Base-by-base conservation (phyloP, 139 green algal genomes). In the Chlamydomonas asymmetrica region DNA sequence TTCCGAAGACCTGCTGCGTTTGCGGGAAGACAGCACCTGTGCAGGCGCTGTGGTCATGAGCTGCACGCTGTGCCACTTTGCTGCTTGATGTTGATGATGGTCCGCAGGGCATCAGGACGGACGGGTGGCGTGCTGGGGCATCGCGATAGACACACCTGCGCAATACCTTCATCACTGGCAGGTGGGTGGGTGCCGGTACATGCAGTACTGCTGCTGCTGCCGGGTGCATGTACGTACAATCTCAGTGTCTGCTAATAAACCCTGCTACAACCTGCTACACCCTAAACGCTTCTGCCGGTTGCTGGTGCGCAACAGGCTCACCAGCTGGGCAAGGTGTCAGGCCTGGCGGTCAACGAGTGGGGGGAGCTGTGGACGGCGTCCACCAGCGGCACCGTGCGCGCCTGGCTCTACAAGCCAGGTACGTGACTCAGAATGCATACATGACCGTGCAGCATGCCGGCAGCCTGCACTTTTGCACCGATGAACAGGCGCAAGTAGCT, bases 331-430 rank as follows among this genome's bases (percentile, higher is more conserved):
- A 62, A 71, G 29, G 74, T 92, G 4, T 86, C 80, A 2, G 54
- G 79, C 37, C 71, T 94, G 59, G 73, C 61, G 27, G 40, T 85
- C 25, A 86, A 74, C 1, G 59, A 76, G 0, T 81, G 79, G 71
- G 90, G 90, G n/a, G 84, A 92, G 8, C 78, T 94, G 60, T 94
- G 89, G 90, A 93, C 83, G 5, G 90, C 78, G n/a, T 84, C 71
- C 16, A 80, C 73, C 18, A 73, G 74, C 9, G 90, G 90, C 43
- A 73, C 78, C 48, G 56, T 94, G 25, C 75, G 89, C 1, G 63
- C 76, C 4, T 93, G 89, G 87, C 50, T 65, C 43, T 71, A 79
- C 50, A n/a, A 34, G 18, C 4, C 35, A n/a, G n/a, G n/a, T n/a
- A n/a, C n/a, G n/a, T n/a, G n/a, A n/a, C n/a, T n/a, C n/a, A n/a